Evolutionary conservation across 768 basidiomycete species (phyloP), one percentile per base, ranked within the genome.

Genomic region (Auricularia cornea): DNA sequence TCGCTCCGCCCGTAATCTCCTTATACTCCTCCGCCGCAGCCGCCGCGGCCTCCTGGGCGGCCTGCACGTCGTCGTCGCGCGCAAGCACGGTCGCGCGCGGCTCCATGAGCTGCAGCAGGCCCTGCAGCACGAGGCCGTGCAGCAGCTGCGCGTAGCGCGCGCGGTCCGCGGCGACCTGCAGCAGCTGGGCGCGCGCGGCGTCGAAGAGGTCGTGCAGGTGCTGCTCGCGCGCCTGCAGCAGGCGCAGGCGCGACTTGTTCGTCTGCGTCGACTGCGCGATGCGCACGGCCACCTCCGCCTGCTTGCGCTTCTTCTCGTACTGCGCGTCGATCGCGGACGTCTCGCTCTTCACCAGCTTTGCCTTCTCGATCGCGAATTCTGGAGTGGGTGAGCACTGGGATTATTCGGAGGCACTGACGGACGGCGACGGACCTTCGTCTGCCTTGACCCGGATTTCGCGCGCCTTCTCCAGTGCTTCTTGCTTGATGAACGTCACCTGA

Each of bases 341-440:
- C 75, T 99, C 96, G 74, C 95, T 92, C 73, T 94, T 93, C 29
- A 99, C 96, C 64, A 98, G 88, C 77, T 93, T 97, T 59, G 95
- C 96, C 84, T 99, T 99, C 75, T 99, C 97, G 68, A 99, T 98
- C 23, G 96, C 90, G 72, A 98, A 98, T 78, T 99, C 96, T 38
- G 35, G 10, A 38, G 8, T 38, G 35, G 10, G 35, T 8, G 35
- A n/a, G n/a, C n/a, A n/a, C n/a, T 38, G 10, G 16, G 35, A 38
- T 8, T 38, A 38, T 38, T 38, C 10, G 16, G 35, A 14, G 35
- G 35, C n/a, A n/a, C n/a, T 38, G 35, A 38, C 10, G 10, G 16
- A 14, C 35, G 1, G 35, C 35, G 16, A 38, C 35, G 35, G 10
- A 38, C 35, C 35, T 74, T 98, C 95, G 66, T 99, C 94, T 0